Conservation (phyloP, 2,329 filamentous ascomycete species). For the Sodiomyces alkalinus region DNA sequence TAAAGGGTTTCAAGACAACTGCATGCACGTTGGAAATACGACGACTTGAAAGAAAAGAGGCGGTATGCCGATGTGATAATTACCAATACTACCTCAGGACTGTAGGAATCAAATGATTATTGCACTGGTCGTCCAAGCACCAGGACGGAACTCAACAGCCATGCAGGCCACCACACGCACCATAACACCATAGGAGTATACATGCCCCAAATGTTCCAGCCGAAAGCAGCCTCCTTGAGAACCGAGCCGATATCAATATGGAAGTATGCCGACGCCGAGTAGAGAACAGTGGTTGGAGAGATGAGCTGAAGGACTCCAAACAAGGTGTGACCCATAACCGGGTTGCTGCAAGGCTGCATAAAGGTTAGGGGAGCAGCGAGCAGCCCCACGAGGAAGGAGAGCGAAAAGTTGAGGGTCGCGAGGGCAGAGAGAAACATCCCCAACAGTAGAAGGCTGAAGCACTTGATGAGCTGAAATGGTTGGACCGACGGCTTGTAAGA, state of each 20-base stretch:
- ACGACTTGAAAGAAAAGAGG: no score
- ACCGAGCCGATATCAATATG: constrained; percentile 35
- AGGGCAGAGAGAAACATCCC: constrained; percentile 87
- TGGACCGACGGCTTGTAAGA: constrained; percentile 43
- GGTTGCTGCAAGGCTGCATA: constrained; percentile 38
- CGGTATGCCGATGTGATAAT: no score
- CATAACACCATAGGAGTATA: constrained; percentile 84
- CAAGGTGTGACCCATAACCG: no score
- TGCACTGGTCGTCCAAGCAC: constrained; percentile 24
- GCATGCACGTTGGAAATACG: no score
- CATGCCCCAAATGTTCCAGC: constrained; percentile 79
- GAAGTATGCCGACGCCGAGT: constrained; percentile 26
- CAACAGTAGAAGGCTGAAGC: constrained; percentile 80
- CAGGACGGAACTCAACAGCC: constrained; percentile 51
- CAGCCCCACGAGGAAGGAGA: constrained; percentile 73
- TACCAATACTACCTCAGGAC: no score
- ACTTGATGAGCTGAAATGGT: constrained; percentile 68
- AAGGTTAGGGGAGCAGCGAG: constrained; percentile 70
- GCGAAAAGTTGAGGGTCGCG: constrained; percentile 89
- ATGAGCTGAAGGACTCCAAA: constrained; percentile 40
- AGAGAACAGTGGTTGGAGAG: constrained; percentile 44
- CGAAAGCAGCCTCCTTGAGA: constrained; percentile 61
- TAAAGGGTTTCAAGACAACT: no score
- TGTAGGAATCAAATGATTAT: no score
- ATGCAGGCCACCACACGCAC: constrained; percentile 92